Base-by-base conservation (phyloP, 2,329 filamentous ascomycete genomes). In the Phialophora chinensis region DNA sequence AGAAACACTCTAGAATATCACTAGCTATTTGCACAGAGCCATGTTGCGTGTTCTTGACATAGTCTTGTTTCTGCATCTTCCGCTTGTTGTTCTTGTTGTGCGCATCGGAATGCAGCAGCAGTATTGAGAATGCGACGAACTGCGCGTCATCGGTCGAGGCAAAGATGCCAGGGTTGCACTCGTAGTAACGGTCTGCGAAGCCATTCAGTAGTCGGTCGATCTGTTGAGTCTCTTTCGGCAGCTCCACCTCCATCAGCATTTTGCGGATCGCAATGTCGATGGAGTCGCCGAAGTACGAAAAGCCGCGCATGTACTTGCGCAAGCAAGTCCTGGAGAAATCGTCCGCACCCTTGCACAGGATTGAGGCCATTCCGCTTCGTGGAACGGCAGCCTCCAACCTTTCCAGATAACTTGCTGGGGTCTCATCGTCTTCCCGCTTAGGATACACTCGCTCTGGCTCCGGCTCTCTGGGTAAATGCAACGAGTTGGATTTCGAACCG, bases 11-110 rank as follows among this genome's bases (percentile, higher is more conserved):
- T 14, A 98, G 83, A 50, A 98, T 91, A 71, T 98, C 94, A 71
- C 96, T 91, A 3, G 72, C 66, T 10, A 73, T 69, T 60, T 91
- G 91, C n/a, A 98, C 91, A 14, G 92, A 92, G 76, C 98, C 93
- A 2, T 91, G 93, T 25, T 88, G 89, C 0, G 93, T 96, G 76
- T 98, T 98, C 79, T 96, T 97, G 72, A 98, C 85, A 78, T 99
- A 99, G 75, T 98, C 95, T 0, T 86, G 81, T 76, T 96, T 96
- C 75, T 96, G 93, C 95, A 99, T 99, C 79, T 99, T 99, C 78
- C 95, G 87, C 81, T 98, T 98, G 81, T 98, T 98, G 82, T 98
- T 99, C 80, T 96, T 97, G 83, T 99, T 99, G 87, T 98, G 98
- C n/a, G 96, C 92, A 76, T 99, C 95, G 0, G 95, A 98, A 74